These are phyloP conservation scores for Aspergillus thermomutatus DNA, from an alignment of 2,329 filamentous ascomycete species.

Conservation along the genomic window DNA sequence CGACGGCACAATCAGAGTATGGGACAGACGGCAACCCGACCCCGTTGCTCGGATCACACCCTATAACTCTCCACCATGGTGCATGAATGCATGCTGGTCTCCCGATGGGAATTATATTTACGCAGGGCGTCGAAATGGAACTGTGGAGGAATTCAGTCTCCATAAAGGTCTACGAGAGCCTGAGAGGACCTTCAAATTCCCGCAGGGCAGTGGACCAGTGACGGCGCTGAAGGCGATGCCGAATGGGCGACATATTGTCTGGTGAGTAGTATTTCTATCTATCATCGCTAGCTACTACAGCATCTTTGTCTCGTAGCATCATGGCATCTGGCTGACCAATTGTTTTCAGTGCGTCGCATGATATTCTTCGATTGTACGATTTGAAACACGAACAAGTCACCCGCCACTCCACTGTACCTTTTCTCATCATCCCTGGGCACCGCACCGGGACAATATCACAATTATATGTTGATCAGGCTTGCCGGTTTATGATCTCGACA, in stretches of 20 bases:
- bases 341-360: conserved; percentile 71
- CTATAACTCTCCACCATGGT: conserved; percentile 83
- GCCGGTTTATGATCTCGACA: conserved; percentile 85
- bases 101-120: conserved; percentile 95
- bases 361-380: conserved; percentile 92
- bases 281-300: conserved; percentile 1
- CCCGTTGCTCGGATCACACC: conserved; percentile 78
- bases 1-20: conserved; percentile 48
- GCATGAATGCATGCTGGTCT: conserved; percentile 95
- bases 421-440: conserved; percentile 92
- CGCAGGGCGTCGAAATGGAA: conserved; percentile 82
- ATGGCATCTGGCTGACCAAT: conserved; percentile 2
- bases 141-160: conserved; percentile 89
- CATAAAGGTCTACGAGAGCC: conserved; percentile 75
- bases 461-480: conserved; percentile 82
- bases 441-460: conserved; percentile 83
- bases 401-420: conserved; percentile 80
- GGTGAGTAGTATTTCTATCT: conserved; percentile 48
- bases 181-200: conserved; percentile 79
- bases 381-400: conserved; percentile 63
- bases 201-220: conserved; percentile 82
- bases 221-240: conserved; percentile 87
- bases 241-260: conserved; percentile 87
- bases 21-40: conserved; percentile 61
- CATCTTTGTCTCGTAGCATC: not conserved